Conservation (phyloP, 129 eudicot species). For the Rutidosis leptorrhynchoides region DNA sequence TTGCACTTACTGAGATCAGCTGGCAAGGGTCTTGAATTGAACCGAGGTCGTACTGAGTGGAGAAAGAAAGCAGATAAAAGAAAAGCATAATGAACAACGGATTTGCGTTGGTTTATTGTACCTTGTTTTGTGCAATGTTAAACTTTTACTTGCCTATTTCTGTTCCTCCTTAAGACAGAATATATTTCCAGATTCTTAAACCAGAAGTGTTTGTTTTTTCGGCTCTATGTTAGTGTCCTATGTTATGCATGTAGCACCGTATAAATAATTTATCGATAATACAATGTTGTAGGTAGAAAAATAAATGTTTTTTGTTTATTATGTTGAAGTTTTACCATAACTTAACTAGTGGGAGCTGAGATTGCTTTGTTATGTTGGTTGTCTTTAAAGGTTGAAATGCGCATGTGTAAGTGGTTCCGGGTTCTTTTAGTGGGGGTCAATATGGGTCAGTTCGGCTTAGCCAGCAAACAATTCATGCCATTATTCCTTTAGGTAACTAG, state of each 20-base stretch:
- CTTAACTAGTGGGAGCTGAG: background rate
- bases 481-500: too few species aligned
- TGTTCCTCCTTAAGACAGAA: constrained; percentile 9
- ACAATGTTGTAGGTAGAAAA: constrained; percentile 11
- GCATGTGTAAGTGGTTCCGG: too few species aligned
- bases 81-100: constrained; percentile 4
- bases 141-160: background rate
- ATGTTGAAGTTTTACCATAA: background rate
- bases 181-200: constrained; percentile 17
- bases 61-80: constrained; percentile 62
- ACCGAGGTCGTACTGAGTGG: constrained; percentile 81
- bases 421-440: too few species aligned
- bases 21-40: constrained; percentile 64
- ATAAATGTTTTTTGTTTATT: background rate
- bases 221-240: background rate
- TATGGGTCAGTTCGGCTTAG: background rate
- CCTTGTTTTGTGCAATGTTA: background rate
- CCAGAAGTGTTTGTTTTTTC: background rate
- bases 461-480: background rate
- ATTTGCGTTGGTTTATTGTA: background rate
- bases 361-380: background rate
- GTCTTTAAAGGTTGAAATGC: background rate
- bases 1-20: constrained; percentile 76
- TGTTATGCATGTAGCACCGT: constrained; percentile 22
- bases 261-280: constrained; percentile 6